These are phyloP conservation scores for Saccharomyces paradoxus DNA, from an alignment of 805 yeast genomes.

Conservation along the genomic window DNA sequence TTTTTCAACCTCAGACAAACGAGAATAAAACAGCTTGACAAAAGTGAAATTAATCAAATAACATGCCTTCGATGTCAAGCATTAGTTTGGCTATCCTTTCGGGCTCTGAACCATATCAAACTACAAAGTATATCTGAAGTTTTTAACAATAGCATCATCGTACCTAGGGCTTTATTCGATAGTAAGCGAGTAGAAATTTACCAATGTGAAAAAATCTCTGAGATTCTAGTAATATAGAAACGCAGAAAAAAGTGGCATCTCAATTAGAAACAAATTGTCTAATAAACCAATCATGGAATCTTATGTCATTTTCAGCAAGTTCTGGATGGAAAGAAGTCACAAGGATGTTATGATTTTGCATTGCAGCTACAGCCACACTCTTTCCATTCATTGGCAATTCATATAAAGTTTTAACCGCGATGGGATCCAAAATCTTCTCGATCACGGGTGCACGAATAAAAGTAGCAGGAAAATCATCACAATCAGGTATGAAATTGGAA, in stretches of 20 bases:
- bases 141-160: slow-evolving; percentile 6
- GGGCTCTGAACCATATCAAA: slow-evolving; percentile 10
- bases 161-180: slow-evolving; percentile 15
- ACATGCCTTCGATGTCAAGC: slow-evolving; percentile 3
- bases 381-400: slow-evolving; percentile 25
- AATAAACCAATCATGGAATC: slow-evolving; percentile 65
- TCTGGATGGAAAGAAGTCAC: slow-evolving; percentile 82
- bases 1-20: neutral
- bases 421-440: slow-evolving; percentile 19
- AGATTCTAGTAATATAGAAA: neutral
- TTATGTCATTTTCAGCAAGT: slow-evolving; percentile 40
- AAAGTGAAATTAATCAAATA: neutral
- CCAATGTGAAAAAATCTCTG: slow-evolving; percentile 4
- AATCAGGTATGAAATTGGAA: slow-evolving; percentile 32
- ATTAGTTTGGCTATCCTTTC: slow-evolving; percentile 8
- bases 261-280: slow-evolving; percentile 42
- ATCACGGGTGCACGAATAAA: slow-evolving; percentile 75
- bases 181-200: slow-evolving; percentile 10
- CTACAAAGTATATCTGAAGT: slow-evolving; percentile 7
- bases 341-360: slow-evolving; percentile 48
- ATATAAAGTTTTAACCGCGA: slow-evolving; percentile 35
- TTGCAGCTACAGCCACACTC: slow-evolving; percentile 54
- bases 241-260: neutral
- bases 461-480: slow-evolving; percentile 33
- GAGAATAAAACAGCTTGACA: neutral